Evolutionary conservation across 208 protist genomes (phyloP), one percentile per base, ranked within the genome.

Genomic region (Trypanosoma platydactyli): DNA sequence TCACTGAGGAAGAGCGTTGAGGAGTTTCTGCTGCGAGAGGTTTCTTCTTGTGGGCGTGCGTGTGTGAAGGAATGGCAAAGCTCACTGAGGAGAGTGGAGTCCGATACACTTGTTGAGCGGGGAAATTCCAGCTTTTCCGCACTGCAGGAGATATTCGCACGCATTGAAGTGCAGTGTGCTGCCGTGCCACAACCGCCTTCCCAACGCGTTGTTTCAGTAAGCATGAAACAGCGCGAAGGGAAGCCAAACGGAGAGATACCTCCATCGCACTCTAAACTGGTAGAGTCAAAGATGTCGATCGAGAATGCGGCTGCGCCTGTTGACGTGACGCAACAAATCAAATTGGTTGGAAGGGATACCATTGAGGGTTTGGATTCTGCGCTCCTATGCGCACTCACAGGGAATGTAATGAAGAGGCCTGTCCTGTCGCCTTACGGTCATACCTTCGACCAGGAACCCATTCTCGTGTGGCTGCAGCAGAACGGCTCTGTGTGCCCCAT

Each of bases 401-500:
- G 88, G 33, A 77, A 88, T 53, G 78, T 93, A 33, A 95, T 97
- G 92, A 97, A 97, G 83, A 86, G 89, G 55, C 92, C 92, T 15
- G 88, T 97, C 16, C 71, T 77, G 27, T 95, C 89, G n/a, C 92
- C 92, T 11, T 89, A 95, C 76, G 92, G 92, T 20, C 85, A 95
- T 63, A 92, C 86, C 18, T 97, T 86, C 70, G 92, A 97, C 58
- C 77, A 85, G 71, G 86, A 93, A 56, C 76, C 80, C 13, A 94
- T 97, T 55, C 63, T 94, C 54, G 72, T 61, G 50, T 97, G 92
- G 92, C 58, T 97, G 25, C 53, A 89, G 48, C 81, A 97, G 72
- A 92, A 94, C 73, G 92, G 92, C 59, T 87, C 85, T 20, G 77
- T 94, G 16, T 97, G 92, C 81, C 92, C 92, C 58, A 88, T 97